These are phyloP conservation scores for Lentinula raphanica DNA, from an alignment of 768 basidiomycete species.

Conservation along the genomic window DNA sequence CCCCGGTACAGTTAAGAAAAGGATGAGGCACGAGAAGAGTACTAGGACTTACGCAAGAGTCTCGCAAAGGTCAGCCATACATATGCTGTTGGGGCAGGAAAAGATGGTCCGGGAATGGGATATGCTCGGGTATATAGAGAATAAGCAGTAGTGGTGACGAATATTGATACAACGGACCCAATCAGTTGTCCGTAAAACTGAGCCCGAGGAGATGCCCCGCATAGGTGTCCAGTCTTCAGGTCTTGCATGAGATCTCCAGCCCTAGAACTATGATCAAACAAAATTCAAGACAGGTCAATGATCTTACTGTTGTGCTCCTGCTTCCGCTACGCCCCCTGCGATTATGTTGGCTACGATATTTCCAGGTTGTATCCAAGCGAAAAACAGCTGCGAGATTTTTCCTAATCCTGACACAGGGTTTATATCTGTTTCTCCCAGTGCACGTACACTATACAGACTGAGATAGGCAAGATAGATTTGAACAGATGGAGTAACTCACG, in stretches of 20 bases:
- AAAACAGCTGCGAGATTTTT: constrained; percentile 90
- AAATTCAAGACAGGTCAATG: too few species aligned
- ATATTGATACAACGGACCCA: constrained; percentile 81
- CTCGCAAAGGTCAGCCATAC: constrained; percentile 84
- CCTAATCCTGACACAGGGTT: constrained; percentile 91
- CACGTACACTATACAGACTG: constrained; percentile 61
- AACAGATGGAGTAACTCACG: constrained; percentile 42
- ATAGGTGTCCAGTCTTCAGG: constrained; percentile 93
- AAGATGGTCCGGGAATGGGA: constrained; percentile 87
- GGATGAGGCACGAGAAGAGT: background rate
- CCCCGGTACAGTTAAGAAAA: constrained; percentile 20
- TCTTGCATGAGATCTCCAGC: constrained; percentile 99
- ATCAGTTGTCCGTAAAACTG: constrained; percentile 94
- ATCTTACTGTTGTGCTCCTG: constrained; percentile 84
- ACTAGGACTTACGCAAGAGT: constrained; percentile 60
- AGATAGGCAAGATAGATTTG: constrained; percentile 7
- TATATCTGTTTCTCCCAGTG: constrained; percentile 92
- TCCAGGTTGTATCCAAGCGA: constrained; percentile 90
- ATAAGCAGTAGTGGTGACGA: constrained; percentile 87
- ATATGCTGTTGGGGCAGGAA: constrained; percentile 92
- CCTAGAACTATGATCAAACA: constrained; percentile 30
- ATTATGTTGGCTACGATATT: constrained; percentile 98
- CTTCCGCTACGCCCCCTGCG: constrained; percentile 94
- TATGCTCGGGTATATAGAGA: constrained; percentile 85
- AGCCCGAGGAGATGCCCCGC: constrained; percentile 84